These are phyloP conservation scores for Fusarium tricinctum DNA, from an alignment of 2,329 filamentous ascomycete genomes.

Conservation along the genomic window DNA sequence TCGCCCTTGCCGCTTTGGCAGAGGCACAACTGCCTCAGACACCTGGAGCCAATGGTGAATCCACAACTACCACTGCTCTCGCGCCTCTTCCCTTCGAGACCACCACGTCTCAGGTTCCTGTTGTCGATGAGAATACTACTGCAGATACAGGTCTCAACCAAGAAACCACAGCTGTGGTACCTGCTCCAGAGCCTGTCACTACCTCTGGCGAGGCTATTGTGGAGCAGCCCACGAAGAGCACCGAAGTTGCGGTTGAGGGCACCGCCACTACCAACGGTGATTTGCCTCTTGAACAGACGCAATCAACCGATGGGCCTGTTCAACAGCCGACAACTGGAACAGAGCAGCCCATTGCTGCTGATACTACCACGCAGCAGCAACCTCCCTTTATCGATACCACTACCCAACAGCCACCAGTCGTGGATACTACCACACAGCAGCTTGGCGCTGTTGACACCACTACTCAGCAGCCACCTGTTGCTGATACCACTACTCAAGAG, in stretches of 20 bases:
- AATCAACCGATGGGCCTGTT: neutral
- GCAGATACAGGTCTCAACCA: neutral
- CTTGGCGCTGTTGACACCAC: neutral
- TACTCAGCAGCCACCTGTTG: neutral
- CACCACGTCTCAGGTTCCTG: neutral
- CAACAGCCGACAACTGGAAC: neutral
- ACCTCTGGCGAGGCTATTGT: neutral
- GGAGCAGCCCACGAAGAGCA: neutral
- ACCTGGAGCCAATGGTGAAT: neutral
- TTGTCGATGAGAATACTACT: neutral
- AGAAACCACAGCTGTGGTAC: neutral
- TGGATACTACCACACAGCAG: neutral
- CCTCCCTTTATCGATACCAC: neutral
- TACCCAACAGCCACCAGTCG: neutral
- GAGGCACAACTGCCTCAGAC: constrained; percentile 11
- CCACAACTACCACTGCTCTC: neutral
- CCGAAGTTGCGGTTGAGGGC: neutral
- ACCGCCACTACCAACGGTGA: neutral
- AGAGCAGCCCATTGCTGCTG: neutral
- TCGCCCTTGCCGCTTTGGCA: constrained; percentile 1
- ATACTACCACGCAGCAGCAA: neutral
- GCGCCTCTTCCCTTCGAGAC: constrained; percentile 8
- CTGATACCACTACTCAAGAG: neutral
- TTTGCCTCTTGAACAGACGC: neutral
- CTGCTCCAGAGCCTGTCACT: neutral